These are phyloP conservation scores for Bathelium albidoporum DNA, from an alignment of 495 filamentous ascomycete species.

Conservation along the genomic window DNA sequence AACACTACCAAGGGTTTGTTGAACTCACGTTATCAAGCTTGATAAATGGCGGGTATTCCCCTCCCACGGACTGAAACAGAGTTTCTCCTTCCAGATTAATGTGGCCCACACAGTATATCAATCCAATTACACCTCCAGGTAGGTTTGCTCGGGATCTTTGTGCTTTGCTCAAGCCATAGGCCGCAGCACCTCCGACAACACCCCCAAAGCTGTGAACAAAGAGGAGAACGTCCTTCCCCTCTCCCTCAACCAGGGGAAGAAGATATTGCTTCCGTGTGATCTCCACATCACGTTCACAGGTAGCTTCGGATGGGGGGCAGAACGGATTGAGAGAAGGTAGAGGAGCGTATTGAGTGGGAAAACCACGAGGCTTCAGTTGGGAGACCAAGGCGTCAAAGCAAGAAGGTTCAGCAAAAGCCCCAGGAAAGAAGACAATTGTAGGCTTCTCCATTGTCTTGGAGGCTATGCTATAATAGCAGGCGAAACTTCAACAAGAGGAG, in stretches of 20 bases:
- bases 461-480: too few species aligned
- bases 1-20: neutral
- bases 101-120: constrained; percentile 39
- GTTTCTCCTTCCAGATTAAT: constrained; percentile 15
- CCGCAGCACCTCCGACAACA: constrained; percentile 29
- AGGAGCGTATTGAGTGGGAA: constrained; percentile 9
- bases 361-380: constrained; percentile 13
- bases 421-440: constrained; percentile 21
- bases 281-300: constrained; percentile 3
- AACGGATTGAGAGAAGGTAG: constrained; percentile 11
- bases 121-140: constrained; percentile 35
- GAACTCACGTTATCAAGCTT: neutral
- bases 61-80: constrained; percentile 6
- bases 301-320: neutral
- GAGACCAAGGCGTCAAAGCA: constrained; percentile 3
- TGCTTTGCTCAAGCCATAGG: constrained; percentile 30
- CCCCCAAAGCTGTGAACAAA: constrained; percentile 35
- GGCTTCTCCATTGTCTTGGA: constrained; percentile 11
- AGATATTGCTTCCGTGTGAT: neutral
- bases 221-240: constrained; percentile 29
- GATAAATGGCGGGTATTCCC: constrained; percentile 9
- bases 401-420: constrained; percentile 12
- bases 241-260: constrained; percentile 4
- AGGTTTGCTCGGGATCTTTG: constrained; percentile 29
- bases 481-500: too few species aligned